Conservation (phyloP, 2,329 filamentous ascomycete genomes). For the Epichloe sylvatica region DNA sequence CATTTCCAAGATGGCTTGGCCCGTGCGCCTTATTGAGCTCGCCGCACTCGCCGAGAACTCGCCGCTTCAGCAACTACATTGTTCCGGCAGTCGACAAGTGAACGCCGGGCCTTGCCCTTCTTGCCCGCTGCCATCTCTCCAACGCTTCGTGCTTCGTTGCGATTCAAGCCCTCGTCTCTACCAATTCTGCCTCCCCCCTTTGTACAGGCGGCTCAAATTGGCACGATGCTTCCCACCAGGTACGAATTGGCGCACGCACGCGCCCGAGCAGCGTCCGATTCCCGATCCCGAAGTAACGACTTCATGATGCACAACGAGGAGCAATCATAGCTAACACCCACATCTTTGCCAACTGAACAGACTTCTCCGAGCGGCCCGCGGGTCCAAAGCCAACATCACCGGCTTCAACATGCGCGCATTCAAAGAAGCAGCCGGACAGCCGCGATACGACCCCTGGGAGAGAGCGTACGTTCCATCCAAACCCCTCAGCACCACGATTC, state of each 20-base stretch:
- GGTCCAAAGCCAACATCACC: slow-evolving; percentile 61
- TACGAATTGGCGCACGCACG: slow-evolving; percentile 13
- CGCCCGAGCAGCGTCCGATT: background rate
- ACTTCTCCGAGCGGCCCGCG: slow-evolving; percentile 38
- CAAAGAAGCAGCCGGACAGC: slow-evolving; percentile 52
- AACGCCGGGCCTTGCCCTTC: background rate
- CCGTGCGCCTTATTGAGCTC: background rate
- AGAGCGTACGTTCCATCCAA: slow-evolving; percentile 37
- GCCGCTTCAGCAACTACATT: slow-evolving; percentile 9
- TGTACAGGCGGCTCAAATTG: slow-evolving; percentile 2
- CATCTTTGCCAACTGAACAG: slow-evolving; percentile 12
- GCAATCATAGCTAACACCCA: background rate
- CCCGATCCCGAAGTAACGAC: background rate
- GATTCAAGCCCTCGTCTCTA: background rate
- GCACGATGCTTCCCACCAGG: slow-evolving; percentile 27
- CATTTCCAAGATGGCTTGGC: background rate
- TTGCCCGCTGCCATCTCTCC: background rate
- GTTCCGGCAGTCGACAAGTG: slow-evolving; percentile 9
- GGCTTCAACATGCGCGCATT: slow-evolving; percentile 82
- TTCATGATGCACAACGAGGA: background rate
- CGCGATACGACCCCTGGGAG: slow-evolving; percentile 54
- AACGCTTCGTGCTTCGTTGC: slow-evolving; percentile 1
- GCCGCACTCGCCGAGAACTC: background rate
- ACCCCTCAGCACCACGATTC: background rate
- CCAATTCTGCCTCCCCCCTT: background rate